Base-by-base conservation (phyloP, 495 filamentous ascomycete species). In the Aspergillus carlsbadensis region DNA sequence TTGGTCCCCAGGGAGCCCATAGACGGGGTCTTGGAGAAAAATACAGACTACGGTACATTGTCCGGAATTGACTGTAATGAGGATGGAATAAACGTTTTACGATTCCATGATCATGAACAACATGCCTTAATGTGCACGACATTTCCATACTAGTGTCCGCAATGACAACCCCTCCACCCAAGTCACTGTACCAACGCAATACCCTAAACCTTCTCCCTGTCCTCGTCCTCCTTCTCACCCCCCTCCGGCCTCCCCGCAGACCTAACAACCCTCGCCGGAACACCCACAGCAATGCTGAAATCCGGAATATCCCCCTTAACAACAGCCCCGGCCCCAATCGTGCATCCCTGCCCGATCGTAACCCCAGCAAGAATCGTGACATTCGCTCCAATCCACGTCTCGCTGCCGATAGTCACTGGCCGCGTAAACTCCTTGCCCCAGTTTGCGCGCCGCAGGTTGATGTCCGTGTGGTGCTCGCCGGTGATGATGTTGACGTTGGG, bases 331-430 rank as follows among this genome's bases (percentile, higher is more conserved):
- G 76, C 76, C 5, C 74, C 76, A 48, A 79, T 68, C 5, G 75
- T 78, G 17, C 64, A 75, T 5, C 76, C 76, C 58, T 76, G 61
- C 0, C 76, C 76, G 26, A 79, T 75, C 0, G 71, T 87, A 5
- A 94, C 87, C 0, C 91, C 91, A 0, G 89, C 82, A 11, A 88
- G 66, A 11, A 96, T 78, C 14, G 80, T 73, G 2, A 86, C 88
- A 61, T 84, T 85, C 0, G 88, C 90, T 1, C 90, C 89, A 35
- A 96, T 75, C 90, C 91, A 96, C 63, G 88, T 92, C 64, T 96
- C 91, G 57, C 92, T 87, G 1, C 83, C 90, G 42, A 96, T 84
- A 6, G 70, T 76, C 44, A 89, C 46, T 80, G 73, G 4, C 33
- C 46, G 6, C 1, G 46, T 49, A 37, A 49, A 49, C 33, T 49